Evolutionary conservation across 2,329 filamentous ascomycete species (phyloP).

Genomic region (Boeremia lycopersici): DNA sequence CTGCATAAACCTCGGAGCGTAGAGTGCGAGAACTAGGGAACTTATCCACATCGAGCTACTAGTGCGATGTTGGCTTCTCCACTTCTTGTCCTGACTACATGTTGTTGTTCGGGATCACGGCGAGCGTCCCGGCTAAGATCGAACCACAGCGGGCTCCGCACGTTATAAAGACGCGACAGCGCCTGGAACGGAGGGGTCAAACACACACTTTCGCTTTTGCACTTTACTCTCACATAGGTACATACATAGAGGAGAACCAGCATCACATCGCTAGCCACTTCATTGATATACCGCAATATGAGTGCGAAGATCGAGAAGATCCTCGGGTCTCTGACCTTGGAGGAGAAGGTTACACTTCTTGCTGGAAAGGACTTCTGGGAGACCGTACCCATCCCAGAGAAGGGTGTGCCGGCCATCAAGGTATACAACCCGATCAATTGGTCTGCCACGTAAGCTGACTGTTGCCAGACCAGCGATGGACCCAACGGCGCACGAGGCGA

Average conservation of each 20-base stretch:
- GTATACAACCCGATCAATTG: slow-evolving; percentile 14
- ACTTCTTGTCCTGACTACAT: slow-evolving; percentile 7
- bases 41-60: slow-evolving; percentile 18
- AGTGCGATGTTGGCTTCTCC: slow-evolving; percentile 13
- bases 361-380: slow-evolving; percentile 69
- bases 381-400: slow-evolving; percentile 63
- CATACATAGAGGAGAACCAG: background rate
- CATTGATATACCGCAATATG: slow-evolving; percentile 16
- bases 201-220: background rate
- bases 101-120: slow-evolving; percentile 19
- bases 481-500: slow-evolving; percentile 70
- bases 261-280: background rate
- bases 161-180: slow-evolving; percentile 3
- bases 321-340: slow-evolving; percentile 40
- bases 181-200: background rate
- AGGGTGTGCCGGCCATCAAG: slow-evolving; percentile 65
- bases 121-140: slow-evolving; percentile 14
- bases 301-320: slow-evolving; percentile 35
- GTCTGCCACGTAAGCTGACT: background rate
- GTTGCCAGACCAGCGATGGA: slow-evolving; percentile 65
- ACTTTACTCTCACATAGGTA: background rate
- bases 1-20: slow-evolving; percentile 24
- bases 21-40: background rate
- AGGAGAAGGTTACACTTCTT: slow-evolving; percentile 45
- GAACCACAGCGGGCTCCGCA: background rate